Percentiles rank a stretch among this genome's conserved stretches.
phyloP scores from a whole-genome alignment of 352 stramenopile species.

The Chrysophaeum taylorii region DNA sequence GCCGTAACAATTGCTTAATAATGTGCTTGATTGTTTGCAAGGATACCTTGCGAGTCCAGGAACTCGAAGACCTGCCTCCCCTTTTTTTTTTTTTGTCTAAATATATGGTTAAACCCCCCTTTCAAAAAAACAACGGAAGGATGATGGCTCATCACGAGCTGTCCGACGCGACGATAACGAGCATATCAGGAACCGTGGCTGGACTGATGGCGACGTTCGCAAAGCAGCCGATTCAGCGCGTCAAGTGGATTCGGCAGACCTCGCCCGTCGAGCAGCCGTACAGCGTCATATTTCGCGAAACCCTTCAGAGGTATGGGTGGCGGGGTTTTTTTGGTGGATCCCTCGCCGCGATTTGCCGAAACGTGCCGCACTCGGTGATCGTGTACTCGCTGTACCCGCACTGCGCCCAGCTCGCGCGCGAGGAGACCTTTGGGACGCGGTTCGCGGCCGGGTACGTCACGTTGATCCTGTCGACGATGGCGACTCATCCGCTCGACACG shows the following conservation, averaged over 20 bases:
- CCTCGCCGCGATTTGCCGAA: background rate
- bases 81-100: too few relatives aligned
- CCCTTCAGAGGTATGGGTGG: background rate
- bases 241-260: constrained; percentile 15
- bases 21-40: too few relatives aligned
- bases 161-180: too few relatives aligned
- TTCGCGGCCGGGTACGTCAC: constrained; percentile 6
- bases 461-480: background rate
- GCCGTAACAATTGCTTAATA: too few relatives aligned
- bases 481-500: constrained; percentile 8
- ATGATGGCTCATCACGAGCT: too few relatives aligned
- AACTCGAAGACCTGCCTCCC: too few relatives aligned
- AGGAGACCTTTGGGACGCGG: background rate
- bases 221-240: constrained; percentile 12
- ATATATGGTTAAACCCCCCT: too few relatives aligned
- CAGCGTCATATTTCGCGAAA: background rate
- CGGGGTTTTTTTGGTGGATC: constrained; percentile 1
- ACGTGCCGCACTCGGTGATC: constrained; percentile 1
- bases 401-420: background rate
- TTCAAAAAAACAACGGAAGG: too few relatives aligned
- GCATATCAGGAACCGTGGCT: background rate
- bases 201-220: background rate
- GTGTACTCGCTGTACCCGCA: constrained; percentile 8
- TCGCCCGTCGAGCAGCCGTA: background rate
- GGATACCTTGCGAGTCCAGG: too few relatives aligned